Evolutionary conservation across 208 protist species (phyloP), one percentile per base, ranked within the genome.

Genomic region (Angomonas ambiguus): DNA sequence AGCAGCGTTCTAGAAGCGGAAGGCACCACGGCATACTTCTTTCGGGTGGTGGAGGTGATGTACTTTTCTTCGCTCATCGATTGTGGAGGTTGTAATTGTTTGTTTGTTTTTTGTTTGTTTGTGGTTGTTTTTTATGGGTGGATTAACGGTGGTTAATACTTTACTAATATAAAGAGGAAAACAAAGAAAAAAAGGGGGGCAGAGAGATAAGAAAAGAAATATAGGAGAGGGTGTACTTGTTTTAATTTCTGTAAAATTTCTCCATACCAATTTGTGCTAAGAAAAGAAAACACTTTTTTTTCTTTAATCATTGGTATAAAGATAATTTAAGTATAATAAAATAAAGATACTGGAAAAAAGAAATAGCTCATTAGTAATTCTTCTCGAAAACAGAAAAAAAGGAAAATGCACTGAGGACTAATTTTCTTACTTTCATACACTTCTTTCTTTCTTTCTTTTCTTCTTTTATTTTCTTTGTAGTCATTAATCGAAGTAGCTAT

Each of bases 21-120:
- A 2, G 80, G 62, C 24, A 77, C 77, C 32, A 94, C 67, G 5
- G 78, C 71, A 71, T 91, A 91, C 49, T 79, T 75, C 51, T 80
- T 66, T 31, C 71, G 73, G 24, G 79, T 83, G 51, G 71, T 76
- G 20, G 88, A 91, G 13, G 73, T 34, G 10, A 81, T 30, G 51
- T 78, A 5, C 25, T 56, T 35, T 24, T 55, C 27, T 4, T 57
- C 31, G 60, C 35, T 60, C 60, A 31, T 3, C 16, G 27, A n/a
- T n/a, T n/a, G n/a, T n/a, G n/a, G n/a, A n/a, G n/a, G n/a, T n/a
- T n/a, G n/a, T 33, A 48, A 68, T 22, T 34, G 31, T 69, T 66
- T 69, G 34, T 61, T 42, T 64, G 71, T 71, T 70, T 72, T 62
- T 69, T 71, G 71, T 71, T 62, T 69, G 20, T 71, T 27, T 51